A percentile compares a stretch with the other conserved stretches of the same genome.
phyloP scores from a whole-genome alignment of 2,329 filamentous ascomycete species.

The Apiospora kogelbergensis region DNA sequence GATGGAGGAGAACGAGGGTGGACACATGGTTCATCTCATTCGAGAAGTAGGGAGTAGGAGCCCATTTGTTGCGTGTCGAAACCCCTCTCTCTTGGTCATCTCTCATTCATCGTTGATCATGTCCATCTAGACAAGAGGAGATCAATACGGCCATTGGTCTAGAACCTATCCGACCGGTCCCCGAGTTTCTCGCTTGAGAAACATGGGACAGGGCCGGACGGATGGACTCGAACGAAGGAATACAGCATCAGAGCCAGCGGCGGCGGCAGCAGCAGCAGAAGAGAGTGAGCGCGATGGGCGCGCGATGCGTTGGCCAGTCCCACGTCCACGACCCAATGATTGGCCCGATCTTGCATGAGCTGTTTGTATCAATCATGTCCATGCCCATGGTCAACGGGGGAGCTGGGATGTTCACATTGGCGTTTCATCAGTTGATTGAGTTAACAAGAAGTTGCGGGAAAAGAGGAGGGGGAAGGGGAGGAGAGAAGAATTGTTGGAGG shows the following conservation, averaged over 20 bases:
- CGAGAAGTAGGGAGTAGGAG: background rate
- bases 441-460: background rate
- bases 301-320: conserved; percentile 1
- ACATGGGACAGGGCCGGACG: background rate
- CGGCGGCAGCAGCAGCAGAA: background rate
- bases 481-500: background rate
- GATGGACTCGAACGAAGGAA: background rate
- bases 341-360: background rate
- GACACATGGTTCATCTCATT: conserved; percentile 4
- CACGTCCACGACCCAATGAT: background rate
- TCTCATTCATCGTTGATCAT: background rate
- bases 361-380: background rate
- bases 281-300: background rate
- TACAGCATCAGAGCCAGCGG: background rate
- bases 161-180: background rate
- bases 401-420: background rate
- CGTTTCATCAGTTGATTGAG: conserved; percentile 4
- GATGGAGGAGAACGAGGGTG: background rate
- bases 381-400: background rate
- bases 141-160: background rate
- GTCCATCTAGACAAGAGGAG: background rate
- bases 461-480: background rate
- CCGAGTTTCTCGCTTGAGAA: background rate
- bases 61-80: background rate
- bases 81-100: background rate